Base-by-base conservation (phyloP, 2,329 filamentous ascomycete species). In the Botryotinia calthae region DNA sequence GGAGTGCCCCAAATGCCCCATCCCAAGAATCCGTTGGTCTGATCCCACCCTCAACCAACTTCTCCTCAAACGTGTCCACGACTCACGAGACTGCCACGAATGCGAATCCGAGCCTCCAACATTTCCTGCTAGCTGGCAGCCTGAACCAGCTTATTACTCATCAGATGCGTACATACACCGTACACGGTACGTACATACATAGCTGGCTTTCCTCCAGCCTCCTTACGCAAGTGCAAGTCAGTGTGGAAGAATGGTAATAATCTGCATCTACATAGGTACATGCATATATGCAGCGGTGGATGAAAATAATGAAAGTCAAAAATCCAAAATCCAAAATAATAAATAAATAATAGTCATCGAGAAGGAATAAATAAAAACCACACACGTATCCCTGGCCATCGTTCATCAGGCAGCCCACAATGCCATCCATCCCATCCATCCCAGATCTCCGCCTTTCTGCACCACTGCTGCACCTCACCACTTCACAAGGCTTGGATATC, bases 361-460 rank as follows among this genome's bases (percentile, higher is more conserved):
- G 9, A 58, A 5, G 20, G n/a, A n/a, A 34, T 34, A 34, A 65
- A 65, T 8, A n/a, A 31, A 12, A 37, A 37, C 8, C 63, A 66
- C 64, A 66, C 64, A 48, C 40, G 37, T 51, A 34, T 34, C 31
- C 6, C 22, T 37, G 25, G 6, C 31, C 22, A n/a, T 66, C 44
- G 64, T 66, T 66, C 64, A n/a, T 66, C 31, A 40, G 64, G 46
- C 46, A n/a, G 64, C 64, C 68, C 68, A 42, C 42, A 48, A 37
- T 37, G 37, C 37, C 37, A 37, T 9, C 37, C 34, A 34, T 34
- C 31, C 37, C 34, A 34, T 34, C 31, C 48, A 54, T 54, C 48
- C 25, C 48, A 48, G 68, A 71, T 71, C 68, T 71, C 68, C 68
- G 58, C 68, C 68, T 71, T 71, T 71, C 68, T 71, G 68, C 68